Conservation (phyloP, 2,329 filamentous ascomycete species). For the Sporothrix protearum region DNA sequence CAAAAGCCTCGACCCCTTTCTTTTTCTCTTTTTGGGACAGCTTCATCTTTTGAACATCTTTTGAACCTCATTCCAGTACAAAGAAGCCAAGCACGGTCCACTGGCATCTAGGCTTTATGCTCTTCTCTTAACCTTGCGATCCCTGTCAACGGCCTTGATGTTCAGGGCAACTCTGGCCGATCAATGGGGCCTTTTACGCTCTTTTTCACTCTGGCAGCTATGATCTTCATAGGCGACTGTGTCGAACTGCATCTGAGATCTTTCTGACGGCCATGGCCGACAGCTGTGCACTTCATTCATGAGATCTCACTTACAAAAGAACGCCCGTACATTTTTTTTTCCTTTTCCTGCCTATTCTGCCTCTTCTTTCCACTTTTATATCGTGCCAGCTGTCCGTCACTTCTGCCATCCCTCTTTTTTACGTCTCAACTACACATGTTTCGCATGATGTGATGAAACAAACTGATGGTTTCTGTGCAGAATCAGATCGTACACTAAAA, state of each 20-base stretch:
- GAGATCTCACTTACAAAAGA: background rate
- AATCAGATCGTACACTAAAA: background rate
- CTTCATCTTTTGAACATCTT: background rate
- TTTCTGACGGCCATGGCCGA: background rate
- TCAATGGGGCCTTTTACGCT: background rate
- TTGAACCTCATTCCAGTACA: background rate
- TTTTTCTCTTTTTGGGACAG: background rate
- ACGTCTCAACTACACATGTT: background rate
- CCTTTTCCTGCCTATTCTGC: background rate
- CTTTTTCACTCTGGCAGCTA: background rate
- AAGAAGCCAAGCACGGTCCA: background rate
- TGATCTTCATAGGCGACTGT: background rate
- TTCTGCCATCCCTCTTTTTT: background rate
- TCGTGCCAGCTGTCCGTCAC: background rate
- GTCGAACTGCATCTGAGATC: background rate
- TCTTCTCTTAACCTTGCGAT: background rate
- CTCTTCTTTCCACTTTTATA: background rate
- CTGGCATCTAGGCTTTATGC: background rate
- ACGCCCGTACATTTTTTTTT: background rate
- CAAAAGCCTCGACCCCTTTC: slow-evolving; percentile 7
- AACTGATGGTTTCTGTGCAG: background rate
- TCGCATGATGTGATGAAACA: slow-evolving; percentile 3
- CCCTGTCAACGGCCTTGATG: background rate
- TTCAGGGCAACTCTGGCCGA: background rate
- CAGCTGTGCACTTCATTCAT: background rate